Conservation (phyloP, 257 asterid genomes). For the Catharanthus roseus region DNA sequence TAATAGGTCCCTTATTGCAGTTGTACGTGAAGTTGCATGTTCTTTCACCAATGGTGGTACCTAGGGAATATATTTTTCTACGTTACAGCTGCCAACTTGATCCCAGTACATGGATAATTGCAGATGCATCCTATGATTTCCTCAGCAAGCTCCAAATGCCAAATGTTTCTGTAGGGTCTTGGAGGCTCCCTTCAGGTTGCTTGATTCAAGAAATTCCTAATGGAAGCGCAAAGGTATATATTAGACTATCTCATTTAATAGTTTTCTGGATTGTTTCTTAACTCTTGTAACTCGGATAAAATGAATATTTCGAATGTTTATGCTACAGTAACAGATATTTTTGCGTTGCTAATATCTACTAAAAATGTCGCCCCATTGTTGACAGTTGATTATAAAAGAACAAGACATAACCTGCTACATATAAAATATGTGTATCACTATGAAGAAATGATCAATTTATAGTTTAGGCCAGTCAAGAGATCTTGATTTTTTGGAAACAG, state of each 20-base stretch:
- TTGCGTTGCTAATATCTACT: not conserved
- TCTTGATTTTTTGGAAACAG: not conserved
- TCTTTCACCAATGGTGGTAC: slow-evolving; percentile 67
- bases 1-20: slow-evolving; percentile 23
- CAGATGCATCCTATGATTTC: slow-evolving; percentile 50
- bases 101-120: slow-evolving; percentile 50
- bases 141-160: slow-evolving; percentile 28
- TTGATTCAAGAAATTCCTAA: slow-evolving; percentile 48
- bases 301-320: not conserved
- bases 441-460: not conserved
- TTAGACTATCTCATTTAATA: not conserved
- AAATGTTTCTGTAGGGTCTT: slow-evolving; percentile 27
- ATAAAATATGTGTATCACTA: not conserved
- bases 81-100: slow-evolving; percentile 51
- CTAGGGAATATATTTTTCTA: slow-evolving; percentile 57
- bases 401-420: not conserved
- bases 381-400: not conserved
- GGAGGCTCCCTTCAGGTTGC: slow-evolving; percentile 82
- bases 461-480: not conserved
- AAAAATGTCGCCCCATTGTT: not conserved
- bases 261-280: not conserved
- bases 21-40: slow-evolving; percentile 59
- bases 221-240: slow-evolving; percentile 53
- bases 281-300: not conserved
- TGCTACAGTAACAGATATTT: not conserved